A percentile compares a stretch with the other conserved stretches of the same genome.
phyloP scores from a whole-genome alignment of 2,329 filamentous ascomycete genomes.

The Penicillium sp. region DNA sequence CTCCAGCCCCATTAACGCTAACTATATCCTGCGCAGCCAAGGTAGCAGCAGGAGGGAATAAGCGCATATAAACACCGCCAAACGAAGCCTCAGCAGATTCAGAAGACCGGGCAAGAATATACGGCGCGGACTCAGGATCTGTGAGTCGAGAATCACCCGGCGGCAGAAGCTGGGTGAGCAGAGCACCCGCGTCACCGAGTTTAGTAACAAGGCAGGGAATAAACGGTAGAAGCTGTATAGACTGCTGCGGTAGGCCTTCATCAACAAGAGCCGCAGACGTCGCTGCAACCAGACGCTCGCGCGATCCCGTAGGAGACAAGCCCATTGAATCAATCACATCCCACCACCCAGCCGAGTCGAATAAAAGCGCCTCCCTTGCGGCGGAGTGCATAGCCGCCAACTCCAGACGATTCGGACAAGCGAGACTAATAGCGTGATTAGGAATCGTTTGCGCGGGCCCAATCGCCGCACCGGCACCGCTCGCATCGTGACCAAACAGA shows the following conservation, averaged over 20 bases:
- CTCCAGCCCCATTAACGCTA: slow-evolving; percentile 92
- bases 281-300: slow-evolving; percentile 72
- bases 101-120: slow-evolving; percentile 69
- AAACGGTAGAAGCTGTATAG: slow-evolving; percentile 82
- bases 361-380: slow-evolving; percentile 68
- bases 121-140: slow-evolving; percentile 65
- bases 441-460: slow-evolving; percentile 56
- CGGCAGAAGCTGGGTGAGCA: slow-evolving; percentile 72
- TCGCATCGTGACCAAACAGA: slow-evolving; percentile 58
- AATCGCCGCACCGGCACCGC: slow-evolving; percentile 32
- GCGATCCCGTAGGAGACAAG: slow-evolving; percentile 67
- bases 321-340: slow-evolving; percentile 76
- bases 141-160: slow-evolving; percentile 70
- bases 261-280: slow-evolving; percentile 72
- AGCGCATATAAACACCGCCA: slow-evolving; percentile 82
- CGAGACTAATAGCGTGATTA: slow-evolving; percentile 69
- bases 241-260: slow-evolving; percentile 79
- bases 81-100: slow-evolving; percentile 60
- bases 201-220: slow-evolving; percentile 86
- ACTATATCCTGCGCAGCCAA: slow-evolving; percentile 69
- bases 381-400: slow-evolving; percentile 76
- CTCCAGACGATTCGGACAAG: slow-evolving; percentile 83
- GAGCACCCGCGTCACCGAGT: slow-evolving; percentile 73
- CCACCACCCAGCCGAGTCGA: slow-evolving; percentile 78
- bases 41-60: slow-evolving; percentile 69